phyloP scores from a whole-genome alignment of 371 early-diverging fungal species.

The Phascolomyces articulosus region DNA sequence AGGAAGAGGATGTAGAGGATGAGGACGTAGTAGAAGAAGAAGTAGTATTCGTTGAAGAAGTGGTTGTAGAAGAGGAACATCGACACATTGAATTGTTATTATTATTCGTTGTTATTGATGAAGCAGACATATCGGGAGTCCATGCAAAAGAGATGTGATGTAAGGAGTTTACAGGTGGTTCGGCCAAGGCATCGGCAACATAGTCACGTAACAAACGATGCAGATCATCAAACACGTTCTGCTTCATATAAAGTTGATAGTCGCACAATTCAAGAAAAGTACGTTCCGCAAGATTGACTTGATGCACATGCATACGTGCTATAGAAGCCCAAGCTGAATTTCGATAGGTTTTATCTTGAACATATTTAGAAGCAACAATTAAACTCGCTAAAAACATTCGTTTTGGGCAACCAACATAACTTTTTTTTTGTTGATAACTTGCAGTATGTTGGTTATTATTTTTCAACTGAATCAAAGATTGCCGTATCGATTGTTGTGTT shows the following conservation, averaged over 20 bases:
- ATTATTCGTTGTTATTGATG: too few species aligned
- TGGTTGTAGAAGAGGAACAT: background rate
- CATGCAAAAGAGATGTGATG: constrained; percentile 13
- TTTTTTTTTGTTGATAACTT: constrained; percentile 27
- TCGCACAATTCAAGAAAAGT: constrained; percentile 72
- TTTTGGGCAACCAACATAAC: constrained; percentile 61
- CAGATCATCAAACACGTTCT: constrained; percentile 54
- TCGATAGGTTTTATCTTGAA: constrained; percentile 78
- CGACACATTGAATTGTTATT: too few species aligned
- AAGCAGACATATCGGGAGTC: background rate
- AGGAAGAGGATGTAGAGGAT: too few species aligned
- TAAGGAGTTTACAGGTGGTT: constrained; percentile 10
- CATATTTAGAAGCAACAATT: constrained; percentile 79
- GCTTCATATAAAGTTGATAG: constrained; percentile 72
- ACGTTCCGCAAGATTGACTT: constrained; percentile 77
- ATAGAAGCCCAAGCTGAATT: constrained; percentile 85
- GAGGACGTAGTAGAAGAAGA: too few species aligned
- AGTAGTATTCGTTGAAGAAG: too few species aligned
- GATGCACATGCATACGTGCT: constrained; percentile 71
- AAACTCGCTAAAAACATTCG: constrained; percentile 83
- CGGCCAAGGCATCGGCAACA: constrained; percentile 25
- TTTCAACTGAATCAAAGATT: constrained; percentile 1
- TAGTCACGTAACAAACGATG: constrained; percentile 37
- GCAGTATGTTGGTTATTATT: background rate
- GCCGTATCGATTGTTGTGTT: constrained; percentile 8